Evolutionary conservation across 495 filamentous ascomycete species (phyloP), one percentile per base, ranked within the genome.

Genomic region (Penicillium argentinense): DNA sequence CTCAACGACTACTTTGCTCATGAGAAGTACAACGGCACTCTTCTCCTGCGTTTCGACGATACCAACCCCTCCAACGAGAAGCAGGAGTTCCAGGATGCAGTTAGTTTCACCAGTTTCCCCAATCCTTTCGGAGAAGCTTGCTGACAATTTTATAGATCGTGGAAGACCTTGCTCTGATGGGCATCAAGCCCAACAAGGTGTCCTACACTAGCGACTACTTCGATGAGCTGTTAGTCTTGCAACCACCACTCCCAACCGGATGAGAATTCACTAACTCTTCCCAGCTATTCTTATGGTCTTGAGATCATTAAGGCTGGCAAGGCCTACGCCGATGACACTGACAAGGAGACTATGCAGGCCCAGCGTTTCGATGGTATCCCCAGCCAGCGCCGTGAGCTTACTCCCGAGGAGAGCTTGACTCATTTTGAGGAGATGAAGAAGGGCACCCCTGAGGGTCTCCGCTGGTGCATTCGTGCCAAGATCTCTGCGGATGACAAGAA

Each of bases 1-100:
- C 79, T 97, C 30, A 93, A 90, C 68, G 89, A 96, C 60, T 96
- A 90, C 78, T 96, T 96, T 49, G 91, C 91, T 9, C 87, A 96
- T 56, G 82, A 87, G 63, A 85, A 86, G 57, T 95, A 95, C 68
- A 81, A 86, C 32, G 91, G 91, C 44, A 90, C 78, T 26, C 73
- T 97, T 46, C 79, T 91, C 33, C 78, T 92, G 37, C 84, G 90
- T 13, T 89, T 96, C 50, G 91, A 97, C 54, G 91, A 97, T 58
- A 96, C 91, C 34, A 97, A 97, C 67, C 91, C 91, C 9, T 80
- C 83, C 27, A 96, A 96, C 56, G 91, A 97, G 72, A 92, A 91
- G 71, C 77, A 89, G 62, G 91, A 96, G 70, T 97, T 86, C 71
- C 81, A 95, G 54, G 86, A 95, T 69, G 78, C 89, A 2, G 96